Base-by-base conservation (phyloP, 2,329 filamentous ascomycete species). In the Talaromyces atroroseus region DNA sequence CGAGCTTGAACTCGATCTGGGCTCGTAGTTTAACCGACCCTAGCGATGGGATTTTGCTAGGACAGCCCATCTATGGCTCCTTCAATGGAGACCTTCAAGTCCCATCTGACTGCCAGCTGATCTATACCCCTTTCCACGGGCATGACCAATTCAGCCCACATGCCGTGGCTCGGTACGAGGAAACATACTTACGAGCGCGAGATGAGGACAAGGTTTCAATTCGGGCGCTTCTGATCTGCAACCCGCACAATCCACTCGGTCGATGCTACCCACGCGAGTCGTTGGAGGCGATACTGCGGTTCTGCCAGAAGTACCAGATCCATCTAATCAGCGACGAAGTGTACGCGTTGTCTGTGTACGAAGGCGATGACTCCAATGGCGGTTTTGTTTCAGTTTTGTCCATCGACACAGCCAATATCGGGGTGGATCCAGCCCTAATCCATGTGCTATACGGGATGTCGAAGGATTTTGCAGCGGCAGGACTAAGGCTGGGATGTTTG, bases 271-370 rank as follows among this genome's bases (percentile, higher is more conserved):
- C 77, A 3, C 67, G 65, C 1, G 63, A 69, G 7, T 73, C 73
- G 1, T 61, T 82, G 5, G 59, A 72, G 1, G 72, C 68, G 8
- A 68, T 81, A 14, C 74, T 83, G 67, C 62, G 64, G 4, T 69
- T 83, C 47, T 83, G 80, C 61, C 67, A 78, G 38, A 73, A 70
- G 48, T 66, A 82, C 58, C 59, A 68, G 1, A 68, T 83, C 11
- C 80, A 84, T 61, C 70, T 84, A 26, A 76, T 83, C 63, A 76
- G 75, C 60, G 81, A 84, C 62, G 81, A 84, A 62, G 74, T 84
- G 16, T 83, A 84, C 61, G 81, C 79, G 2, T 66, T 80, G 1
- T 82, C 78, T 5, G 69, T 78, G 1, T 83, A 77, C 62, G 61
- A 72, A 1, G 32, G 61, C 2, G 64, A 64, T 6, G 59, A 68